Evolutionary conservation across 257 asterid genomes (phyloP).

Genomic region (Nicotiana obtusifolia): DNA sequence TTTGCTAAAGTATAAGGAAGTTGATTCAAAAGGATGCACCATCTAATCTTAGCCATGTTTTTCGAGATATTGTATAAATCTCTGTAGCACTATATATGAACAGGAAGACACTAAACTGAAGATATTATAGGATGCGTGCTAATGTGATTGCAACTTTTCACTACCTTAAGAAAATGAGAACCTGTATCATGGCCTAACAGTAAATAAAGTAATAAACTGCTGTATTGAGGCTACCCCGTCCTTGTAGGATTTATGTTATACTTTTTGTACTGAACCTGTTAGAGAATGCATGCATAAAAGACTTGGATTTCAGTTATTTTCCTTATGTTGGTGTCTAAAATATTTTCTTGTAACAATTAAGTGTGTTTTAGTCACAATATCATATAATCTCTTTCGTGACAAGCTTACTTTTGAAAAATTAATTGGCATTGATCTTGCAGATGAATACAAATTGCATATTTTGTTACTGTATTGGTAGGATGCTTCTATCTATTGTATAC

Average conservation of each 20-base stretch:
- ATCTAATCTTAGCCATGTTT: background rate
- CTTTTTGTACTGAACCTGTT: background rate
- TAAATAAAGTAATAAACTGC: background rate
- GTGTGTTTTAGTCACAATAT: background rate
- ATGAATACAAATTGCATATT: background rate
- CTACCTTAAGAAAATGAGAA: background rate
- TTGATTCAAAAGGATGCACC: background rate
- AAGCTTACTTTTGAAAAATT: background rate
- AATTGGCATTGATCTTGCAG: background rate
- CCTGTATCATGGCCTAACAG: background rate
- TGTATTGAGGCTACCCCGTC: background rate
- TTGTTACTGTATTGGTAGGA: background rate
- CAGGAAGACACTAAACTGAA: background rate
- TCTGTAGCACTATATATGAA: background rate
- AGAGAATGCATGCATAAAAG: background rate
- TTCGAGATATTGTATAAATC: background rate
- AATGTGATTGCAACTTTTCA: background rate
- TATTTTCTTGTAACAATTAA: background rate
- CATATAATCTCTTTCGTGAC: background rate
- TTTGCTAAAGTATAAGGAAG: background rate
- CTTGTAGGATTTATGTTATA: background rate
- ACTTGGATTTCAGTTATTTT: background rate
- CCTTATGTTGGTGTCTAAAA: background rate
- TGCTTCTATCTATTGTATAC: background rate
- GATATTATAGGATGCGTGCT: background rate